Base-by-base conservation (phyloP, 2,329 filamentous ascomycete genomes). In the Chaetothyriales sp. region DNA sequence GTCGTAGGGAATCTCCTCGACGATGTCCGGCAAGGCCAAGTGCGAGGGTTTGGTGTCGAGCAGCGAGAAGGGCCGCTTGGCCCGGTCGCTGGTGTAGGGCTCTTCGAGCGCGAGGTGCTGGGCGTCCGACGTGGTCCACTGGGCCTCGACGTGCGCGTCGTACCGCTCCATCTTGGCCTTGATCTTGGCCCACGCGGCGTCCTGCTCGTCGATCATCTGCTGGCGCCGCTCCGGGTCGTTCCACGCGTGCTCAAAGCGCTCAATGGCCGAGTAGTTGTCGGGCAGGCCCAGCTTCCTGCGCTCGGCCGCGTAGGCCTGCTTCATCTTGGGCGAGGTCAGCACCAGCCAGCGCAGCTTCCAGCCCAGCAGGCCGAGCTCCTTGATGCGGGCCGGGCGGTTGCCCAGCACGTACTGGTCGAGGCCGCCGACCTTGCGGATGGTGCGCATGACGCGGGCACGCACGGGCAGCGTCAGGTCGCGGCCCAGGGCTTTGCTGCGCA, bases 371-470 rank as follows among this genome's bases (percentile, higher is more conserved):
- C 92, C 92, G 52, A 98, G 74, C 68, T 95, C 87, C 72, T 83
- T 86, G 64, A 97, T 77, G 57, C 92, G 78, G 43, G 75, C 77
- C 15, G 83, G 73, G 70, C 88, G 92, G 66, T 81, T 78, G 60
- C 88, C 89, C 44, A 95, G 74, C 46, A 98, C 74, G 70, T 98
- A 98, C 63, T 89, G 82, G 68, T 98, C 92, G 58, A 98, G 75
- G 6, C 92, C 89, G 54, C 90, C 90, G 56, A 84, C 81, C 66
- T 89, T 90, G 65, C 87, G 82, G 64, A 97, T 86, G 37, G 73
- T 74, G 48, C 73, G 64, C 60, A 74, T 57, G 28, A 71, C 70
- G 48, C 69, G 65, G 51, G 68, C 67, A 8, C 70, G 71, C 29
- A 74, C 67, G 55, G 72, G 73, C 50, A 75, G 65, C 49, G 63